Evolutionary conservation across 139 green algal genomes (phyloP).

Genomic region (Volvox reticuliferus): DNA sequence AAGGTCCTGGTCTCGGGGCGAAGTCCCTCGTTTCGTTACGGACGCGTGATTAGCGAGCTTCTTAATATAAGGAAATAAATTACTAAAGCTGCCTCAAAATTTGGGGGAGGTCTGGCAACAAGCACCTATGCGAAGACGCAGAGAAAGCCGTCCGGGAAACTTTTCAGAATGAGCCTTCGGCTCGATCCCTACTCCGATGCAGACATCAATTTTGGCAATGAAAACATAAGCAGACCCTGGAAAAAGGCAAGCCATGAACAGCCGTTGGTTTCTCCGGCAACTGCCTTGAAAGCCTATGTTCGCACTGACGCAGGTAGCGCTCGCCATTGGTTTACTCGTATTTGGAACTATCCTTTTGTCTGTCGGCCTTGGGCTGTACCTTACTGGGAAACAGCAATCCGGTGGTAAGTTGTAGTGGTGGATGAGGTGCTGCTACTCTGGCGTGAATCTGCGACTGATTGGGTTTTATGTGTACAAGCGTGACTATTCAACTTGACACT

Average conservation of each 20-base stretch:
- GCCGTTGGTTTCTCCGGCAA: neutral
- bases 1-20: too few relatives aligned
- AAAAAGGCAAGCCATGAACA: slow-evolving; percentile 23
- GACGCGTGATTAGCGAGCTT: too few relatives aligned
- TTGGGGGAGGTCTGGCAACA: too few relatives aligned
- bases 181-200: slow-evolving; percentile 27
- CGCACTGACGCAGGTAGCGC: neutral
- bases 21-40: too few relatives aligned
- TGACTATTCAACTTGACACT: too few relatives aligned
- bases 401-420: slow-evolving; percentile 3
- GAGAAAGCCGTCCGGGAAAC: too few relatives aligned
- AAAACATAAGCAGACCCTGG: neutral
- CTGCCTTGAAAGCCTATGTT: neutral
- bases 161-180: slow-evolving; percentile 6
- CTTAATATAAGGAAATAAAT: too few relatives aligned
- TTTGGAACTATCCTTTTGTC: slow-evolving; percentile 18
- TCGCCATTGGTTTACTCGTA: slow-evolving; percentile 13
- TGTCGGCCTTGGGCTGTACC: slow-evolving; percentile 28
- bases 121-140: too few relatives aligned
- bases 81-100: too few relatives aligned
- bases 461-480: too few relatives aligned
- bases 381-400: neutral
- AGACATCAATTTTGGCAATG: slow-evolving; percentile 10
- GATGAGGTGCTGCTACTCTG: too few relatives aligned
- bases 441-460: too few relatives aligned